phyloP scores from a whole-genome alignment of 75 land plant genomes.

The Cryptomeria japonica region DNA sequence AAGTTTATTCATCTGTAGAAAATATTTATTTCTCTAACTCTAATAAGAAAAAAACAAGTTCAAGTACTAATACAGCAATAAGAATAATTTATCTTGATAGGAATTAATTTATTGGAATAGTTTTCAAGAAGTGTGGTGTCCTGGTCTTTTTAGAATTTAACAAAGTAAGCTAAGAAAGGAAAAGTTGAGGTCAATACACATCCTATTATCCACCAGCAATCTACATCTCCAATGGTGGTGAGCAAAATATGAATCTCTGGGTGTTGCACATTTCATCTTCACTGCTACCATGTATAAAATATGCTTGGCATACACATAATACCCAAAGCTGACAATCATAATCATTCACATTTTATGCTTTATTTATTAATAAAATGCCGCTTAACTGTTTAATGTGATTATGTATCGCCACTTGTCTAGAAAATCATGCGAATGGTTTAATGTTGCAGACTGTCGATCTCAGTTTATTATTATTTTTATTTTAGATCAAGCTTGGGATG shows the following conservation, averaged over 20 bases:
- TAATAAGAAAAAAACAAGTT: background rate
- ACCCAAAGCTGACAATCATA: background rate
- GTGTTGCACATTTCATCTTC: background rate
- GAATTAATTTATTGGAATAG: background rate
- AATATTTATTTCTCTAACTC: background rate
- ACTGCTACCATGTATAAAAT: background rate
- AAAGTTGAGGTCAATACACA: background rate
- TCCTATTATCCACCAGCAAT: background rate
- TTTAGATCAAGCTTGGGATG: background rate
- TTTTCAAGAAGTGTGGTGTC: too few relatives aligned
- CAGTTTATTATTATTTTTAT: background rate
- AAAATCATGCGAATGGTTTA: background rate
- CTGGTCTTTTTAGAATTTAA: too few relatives aligned
- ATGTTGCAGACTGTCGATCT: background rate
- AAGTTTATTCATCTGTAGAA: background rate
- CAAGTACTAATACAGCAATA: background rate
- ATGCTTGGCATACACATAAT: background rate
- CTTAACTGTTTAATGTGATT: background rate
- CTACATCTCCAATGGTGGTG: background rate
- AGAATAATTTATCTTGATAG: background rate
- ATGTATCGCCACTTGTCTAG: background rate
- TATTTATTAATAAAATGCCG: background rate
- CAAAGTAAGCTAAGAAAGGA: background rate
- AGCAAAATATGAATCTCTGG: background rate
- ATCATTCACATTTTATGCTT: background rate